These are phyloP conservation scores for Calonectria crousiana DNA, from an alignment of 2,329 filamentous ascomycete genomes.

Conservation along the genomic window DNA sequence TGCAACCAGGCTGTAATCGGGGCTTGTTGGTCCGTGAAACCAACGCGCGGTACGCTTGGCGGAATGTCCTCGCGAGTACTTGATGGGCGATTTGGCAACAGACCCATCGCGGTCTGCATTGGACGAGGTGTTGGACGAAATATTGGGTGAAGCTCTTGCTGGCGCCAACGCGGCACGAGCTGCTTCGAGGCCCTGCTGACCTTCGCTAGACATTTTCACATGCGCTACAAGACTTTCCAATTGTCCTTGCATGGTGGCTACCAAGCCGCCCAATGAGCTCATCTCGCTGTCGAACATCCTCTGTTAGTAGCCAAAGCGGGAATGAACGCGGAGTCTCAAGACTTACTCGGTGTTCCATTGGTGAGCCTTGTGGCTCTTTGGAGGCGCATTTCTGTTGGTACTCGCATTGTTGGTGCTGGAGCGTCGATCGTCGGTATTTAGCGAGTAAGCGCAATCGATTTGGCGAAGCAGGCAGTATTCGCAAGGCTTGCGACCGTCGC, in stretches of 20 bases:
- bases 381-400: neutral
- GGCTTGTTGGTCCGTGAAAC: neutral
- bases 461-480: neutral
- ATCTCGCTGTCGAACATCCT: neutral
- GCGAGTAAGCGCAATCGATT: constrained; percentile 2
- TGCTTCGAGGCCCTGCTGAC: neutral
- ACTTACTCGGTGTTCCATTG: neutral
- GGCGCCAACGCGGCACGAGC: neutral
- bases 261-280: neutral
- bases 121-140: neutral
- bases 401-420: neutral
- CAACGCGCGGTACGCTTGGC: neutral
- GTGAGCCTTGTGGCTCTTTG: neutral
- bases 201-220: neutral
- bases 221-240: neutral
- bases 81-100: neutral
- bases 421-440: neutral
- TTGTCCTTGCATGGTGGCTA: neutral
- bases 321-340: neutral
- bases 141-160: neutral
- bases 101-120: neutral
- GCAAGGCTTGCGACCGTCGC: constrained; percentile 4
- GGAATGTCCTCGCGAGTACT: neutral
- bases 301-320: neutral
- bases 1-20: neutral